Conservation (phyloP, 2,329 filamentous ascomycete genomes). For the Curvularia spicifera region DNA sequence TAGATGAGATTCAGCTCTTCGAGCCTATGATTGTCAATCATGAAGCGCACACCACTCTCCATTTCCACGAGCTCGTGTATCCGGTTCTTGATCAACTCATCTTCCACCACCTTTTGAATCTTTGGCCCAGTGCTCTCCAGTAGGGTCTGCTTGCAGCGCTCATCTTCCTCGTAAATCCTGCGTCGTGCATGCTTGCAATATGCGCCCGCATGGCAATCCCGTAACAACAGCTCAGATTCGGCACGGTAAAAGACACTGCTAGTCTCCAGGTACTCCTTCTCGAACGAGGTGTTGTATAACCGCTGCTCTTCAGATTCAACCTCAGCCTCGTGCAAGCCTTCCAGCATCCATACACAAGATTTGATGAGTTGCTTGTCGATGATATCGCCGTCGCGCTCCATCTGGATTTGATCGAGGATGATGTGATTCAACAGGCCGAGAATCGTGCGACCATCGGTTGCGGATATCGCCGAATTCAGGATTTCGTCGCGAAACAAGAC, state of each 20-base stretch:
- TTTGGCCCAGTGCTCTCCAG: slow-evolving; percentile 74
- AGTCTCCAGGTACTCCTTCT: slow-evolving; percentile 74
- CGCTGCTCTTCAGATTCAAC: slow-evolving; percentile 79
- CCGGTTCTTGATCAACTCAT: slow-evolving; percentile 77
- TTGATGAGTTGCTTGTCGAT: slow-evolving; percentile 85
- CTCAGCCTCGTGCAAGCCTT: slow-evolving; percentile 81
- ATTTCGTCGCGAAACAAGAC: slow-evolving; percentile 87
- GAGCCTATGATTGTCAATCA: slow-evolving; percentile 88
- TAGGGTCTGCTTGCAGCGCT: slow-evolving; percentile 82
- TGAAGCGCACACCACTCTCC: slow-evolving; percentile 84
- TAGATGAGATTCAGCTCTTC: slow-evolving; percentile 84
- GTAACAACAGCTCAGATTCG: slow-evolving; percentile 77
- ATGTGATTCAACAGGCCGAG: slow-evolving; percentile 80
- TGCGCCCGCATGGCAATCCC: slow-evolving; percentile 77
- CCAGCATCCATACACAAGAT: slow-evolving; percentile 87
- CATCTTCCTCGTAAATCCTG: slow-evolving; percentile 79
- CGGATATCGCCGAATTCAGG: slow-evolving; percentile 63
- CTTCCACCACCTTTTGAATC: slow-evolving; percentile 78
- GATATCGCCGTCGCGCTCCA: slow-evolving; percentile 88
- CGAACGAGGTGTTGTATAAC: slow-evolving; percentile 83
- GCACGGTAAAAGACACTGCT: slow-evolving; percentile 75
- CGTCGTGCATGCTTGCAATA: slow-evolving; percentile 80
- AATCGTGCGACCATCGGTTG: slow-evolving; percentile 60
- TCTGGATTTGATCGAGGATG: slow-evolving; percentile 86
- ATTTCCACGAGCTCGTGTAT: slow-evolving; percentile 82